phyloP scores from a whole-genome alignment of 177 flowering plant genomes.

The Tripterygium wilfordii region DNA sequence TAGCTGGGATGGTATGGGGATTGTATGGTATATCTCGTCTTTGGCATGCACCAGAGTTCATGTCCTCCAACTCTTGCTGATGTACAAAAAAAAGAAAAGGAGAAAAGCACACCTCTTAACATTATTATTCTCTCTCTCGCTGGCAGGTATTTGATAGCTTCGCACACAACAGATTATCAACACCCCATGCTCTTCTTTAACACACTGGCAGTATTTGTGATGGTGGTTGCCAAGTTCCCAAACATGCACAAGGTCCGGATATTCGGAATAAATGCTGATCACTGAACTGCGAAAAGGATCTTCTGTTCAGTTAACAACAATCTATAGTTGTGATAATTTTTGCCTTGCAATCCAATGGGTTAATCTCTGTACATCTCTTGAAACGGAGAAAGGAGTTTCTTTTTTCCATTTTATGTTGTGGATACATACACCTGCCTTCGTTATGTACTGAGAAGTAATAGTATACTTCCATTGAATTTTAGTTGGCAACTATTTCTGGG shows the following conservation, averaged over 20 bases:
- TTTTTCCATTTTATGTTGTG: slow-evolving; percentile 2
- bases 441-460: neutral
- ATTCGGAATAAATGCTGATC: slow-evolving; percentile 84
- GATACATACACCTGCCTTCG: slow-evolving; percentile 1
- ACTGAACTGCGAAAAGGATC: slow-evolving; percentile 19
- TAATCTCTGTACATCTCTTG: slow-evolving; percentile 31
- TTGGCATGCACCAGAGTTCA: too few species aligned
- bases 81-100: too few species aligned
- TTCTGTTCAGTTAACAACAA: neutral
- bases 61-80: too few species aligned
- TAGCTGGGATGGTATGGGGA: too few species aligned
- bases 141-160: slow-evolving; percentile 90
- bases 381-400: slow-evolving; percentile 20
- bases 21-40: too few species aligned
- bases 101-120: too few species aligned
- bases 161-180: slow-evolving; percentile 88
- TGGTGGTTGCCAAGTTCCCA: slow-evolving; percentile 90
- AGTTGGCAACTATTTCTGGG: neutral
- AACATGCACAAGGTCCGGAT: slow-evolving; percentile 96
- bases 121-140: too few species aligned
- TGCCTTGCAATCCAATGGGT: slow-evolving; percentile 3
- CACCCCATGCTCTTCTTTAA: slow-evolving; percentile 87
- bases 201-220: slow-evolving; percentile 75
- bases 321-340: slow-evolving; percentile 4
- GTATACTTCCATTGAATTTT: neutral